These are phyloP conservation scores for Pyrus betulifolia DNA, from an alignment of 306 rosid genomes.

Conservation along the genomic window DNA sequence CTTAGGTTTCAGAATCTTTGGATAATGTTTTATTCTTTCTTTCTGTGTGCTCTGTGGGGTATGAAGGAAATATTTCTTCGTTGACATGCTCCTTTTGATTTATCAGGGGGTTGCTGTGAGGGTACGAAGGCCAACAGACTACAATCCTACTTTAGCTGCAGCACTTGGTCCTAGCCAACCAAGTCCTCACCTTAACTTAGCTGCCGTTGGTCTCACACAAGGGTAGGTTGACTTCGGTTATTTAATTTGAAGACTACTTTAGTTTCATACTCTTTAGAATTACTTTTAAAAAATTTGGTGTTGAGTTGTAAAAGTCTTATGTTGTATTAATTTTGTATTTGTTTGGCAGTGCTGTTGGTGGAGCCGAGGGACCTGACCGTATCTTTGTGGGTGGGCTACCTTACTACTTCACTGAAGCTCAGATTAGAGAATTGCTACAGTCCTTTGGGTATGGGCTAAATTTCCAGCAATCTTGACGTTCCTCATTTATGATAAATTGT, in stretches of 20 bases:
- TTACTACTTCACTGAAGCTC: conserved; percentile 69
- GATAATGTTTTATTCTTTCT: background rate
- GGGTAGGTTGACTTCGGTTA: conserved; percentile 32
- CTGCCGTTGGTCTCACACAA: conserved; percentile 61
- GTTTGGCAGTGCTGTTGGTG: conserved; percentile 44
- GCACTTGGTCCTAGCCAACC: conserved; percentile 79
- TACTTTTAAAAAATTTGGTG: background rate
- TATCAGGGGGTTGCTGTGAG: conserved; percentile 74
- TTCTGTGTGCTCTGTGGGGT: background rate
- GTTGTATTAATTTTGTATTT: conserved; percentile 22
- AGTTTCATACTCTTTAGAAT: background rate
- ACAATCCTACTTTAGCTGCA: conserved; percentile 75
- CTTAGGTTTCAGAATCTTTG: background rate
- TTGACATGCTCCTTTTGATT: conserved; percentile 17
- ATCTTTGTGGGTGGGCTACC: conserved; percentile 83
- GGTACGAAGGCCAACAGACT: conserved; percentile 83
- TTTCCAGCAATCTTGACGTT: background rate
- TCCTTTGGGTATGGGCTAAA: conserved; percentile 57
- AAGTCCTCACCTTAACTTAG: conserved; percentile 62
- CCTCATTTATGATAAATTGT: background rate
- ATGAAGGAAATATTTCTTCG: background rate
- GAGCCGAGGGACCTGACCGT: conserved; percentile 76
- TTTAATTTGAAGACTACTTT: background rate
- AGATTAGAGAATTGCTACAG: conserved; percentile 63
- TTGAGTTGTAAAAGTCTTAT: conserved; percentile 5